Evolutionary conservation across 1,284 basidiomycete genomes (phyloP).

Genomic region (Ustilago curta): DNA sequence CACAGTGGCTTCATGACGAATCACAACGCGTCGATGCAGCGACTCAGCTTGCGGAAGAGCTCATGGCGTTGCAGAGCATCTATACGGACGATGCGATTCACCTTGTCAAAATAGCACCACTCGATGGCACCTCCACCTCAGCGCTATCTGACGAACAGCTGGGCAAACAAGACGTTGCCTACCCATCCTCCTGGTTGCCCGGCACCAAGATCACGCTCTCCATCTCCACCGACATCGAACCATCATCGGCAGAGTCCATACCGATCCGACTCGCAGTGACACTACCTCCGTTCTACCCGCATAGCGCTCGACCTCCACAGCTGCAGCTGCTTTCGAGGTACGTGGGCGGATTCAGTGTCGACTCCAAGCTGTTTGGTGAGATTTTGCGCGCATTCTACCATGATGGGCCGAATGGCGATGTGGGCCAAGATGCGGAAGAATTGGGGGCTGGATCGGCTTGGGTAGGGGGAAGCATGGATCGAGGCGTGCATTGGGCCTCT

Average conservation of each 20-base stretch:
- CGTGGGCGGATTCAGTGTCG: slow-evolving; percentile 61
- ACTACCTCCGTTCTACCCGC: slow-evolving; percentile 60
- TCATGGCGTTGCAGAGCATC: slow-evolving; percentile 64
- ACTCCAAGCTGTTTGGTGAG: slow-evolving; percentile 61
- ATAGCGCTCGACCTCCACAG: slow-evolving; percentile 53
- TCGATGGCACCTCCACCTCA: not conserved
- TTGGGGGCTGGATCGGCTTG: slow-evolving; percentile 4
- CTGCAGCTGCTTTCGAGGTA: slow-evolving; percentile 64
- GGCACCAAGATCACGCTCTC: slow-evolving; percentile 42
- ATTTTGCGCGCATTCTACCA: slow-evolving; percentile 61
- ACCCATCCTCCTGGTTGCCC: slow-evolving; percentile 37
- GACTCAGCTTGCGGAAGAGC: slow-evolving; percentile 57
- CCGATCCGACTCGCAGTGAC: slow-evolving; percentile 59
- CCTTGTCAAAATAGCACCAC: slow-evolving; percentile 23
- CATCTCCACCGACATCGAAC: slow-evolving; percentile 43
- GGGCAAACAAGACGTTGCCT: slow-evolving; percentile 20
- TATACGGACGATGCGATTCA: slow-evolving; percentile 58
- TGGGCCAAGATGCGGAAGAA: slow-evolving; percentile 20
- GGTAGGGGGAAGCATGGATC: slow-evolving; percentile 26
- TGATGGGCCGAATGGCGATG: slow-evolving; percentile 16
- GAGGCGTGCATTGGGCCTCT: slow-evolving; percentile 44
- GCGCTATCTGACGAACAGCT: slow-evolving; percentile 2
- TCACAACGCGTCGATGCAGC: slow-evolving; percentile 30
- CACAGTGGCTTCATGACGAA: slow-evolving; percentile 27
- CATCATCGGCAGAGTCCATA: slow-evolving; percentile 14